A percentile compares a stretch with the other conserved stretches of the same genome.
Conservation (phyloP, 257 asterid genomes). For the Nicotiana sylvestris region DNA sequence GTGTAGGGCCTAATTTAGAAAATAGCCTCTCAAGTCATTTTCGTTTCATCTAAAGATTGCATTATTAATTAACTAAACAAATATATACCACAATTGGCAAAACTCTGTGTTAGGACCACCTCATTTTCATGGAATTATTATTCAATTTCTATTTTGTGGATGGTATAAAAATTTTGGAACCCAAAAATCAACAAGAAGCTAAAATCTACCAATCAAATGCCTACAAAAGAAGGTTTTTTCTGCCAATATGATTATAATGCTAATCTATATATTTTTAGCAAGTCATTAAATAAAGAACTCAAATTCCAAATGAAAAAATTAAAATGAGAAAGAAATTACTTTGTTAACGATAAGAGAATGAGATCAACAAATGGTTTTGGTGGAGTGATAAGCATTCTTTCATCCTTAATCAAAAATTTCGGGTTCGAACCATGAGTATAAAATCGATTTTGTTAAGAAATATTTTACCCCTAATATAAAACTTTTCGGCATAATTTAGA, state of each 20-base stretch:
- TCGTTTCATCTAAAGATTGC: background rate
- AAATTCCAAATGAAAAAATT: background rate
- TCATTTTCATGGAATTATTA: background rate
- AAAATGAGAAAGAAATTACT: background rate
- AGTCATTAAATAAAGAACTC: background rate
- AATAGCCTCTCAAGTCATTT: background rate
- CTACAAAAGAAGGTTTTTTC: background rate
- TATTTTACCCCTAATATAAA: no score
- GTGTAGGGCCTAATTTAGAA: background rate
- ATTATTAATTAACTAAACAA: background rate
- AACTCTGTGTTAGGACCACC: background rate
- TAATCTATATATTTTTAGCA: background rate
- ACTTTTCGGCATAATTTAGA: no score
- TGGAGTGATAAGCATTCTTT: no score
- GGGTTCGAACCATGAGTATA: rapidly evolving
- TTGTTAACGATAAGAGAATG: no score
- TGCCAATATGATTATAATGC: background rate
- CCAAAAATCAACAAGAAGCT: background rate
- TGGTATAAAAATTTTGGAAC: background rate
- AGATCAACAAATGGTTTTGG: no score
- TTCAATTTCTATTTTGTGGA: background rate
- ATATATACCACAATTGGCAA: background rate
- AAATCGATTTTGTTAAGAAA: no score
- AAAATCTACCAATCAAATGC: background rate
- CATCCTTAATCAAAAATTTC: rapidly evolving